Evolutionary conservation across 2,329 filamentous ascomycete genomes (phyloP).

Genomic region (Tolypocladium inflatum): DNA sequence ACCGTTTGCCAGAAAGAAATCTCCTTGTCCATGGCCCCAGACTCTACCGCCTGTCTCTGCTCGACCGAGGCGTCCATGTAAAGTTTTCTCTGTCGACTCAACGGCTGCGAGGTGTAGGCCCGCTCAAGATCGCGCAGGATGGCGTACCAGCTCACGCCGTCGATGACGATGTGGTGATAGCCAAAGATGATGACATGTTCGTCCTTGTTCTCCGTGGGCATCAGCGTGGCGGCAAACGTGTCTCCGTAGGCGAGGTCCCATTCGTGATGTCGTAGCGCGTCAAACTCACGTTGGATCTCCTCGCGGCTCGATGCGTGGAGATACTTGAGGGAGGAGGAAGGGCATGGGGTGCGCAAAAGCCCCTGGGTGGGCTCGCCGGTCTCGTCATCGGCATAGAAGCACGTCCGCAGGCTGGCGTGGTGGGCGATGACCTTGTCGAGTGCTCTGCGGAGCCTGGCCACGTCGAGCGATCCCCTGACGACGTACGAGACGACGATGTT

Average conservation of each 20-base stretch:
- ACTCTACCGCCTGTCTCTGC: not conserved
- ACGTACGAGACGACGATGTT: slow-evolving; percentile 6
- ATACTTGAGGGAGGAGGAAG: slow-evolving; percentile 10
- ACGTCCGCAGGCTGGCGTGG: slow-evolving; percentile 12
- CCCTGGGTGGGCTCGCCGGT: not conserved
- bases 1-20: not conserved
- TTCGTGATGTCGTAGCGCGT: slow-evolving; percentile 15
- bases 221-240: slow-evolving; percentile 15
- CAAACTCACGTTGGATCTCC: slow-evolving; percentile 15
- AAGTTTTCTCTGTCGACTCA: slow-evolving; percentile 9
- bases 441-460: slow-evolving; percentile 7
- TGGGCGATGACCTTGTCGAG: slow-evolving; percentile 6
- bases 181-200: slow-evolving; percentile 32
- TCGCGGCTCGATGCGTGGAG: slow-evolving; percentile 13
- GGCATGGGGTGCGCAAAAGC: not conserved
- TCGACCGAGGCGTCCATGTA: not conserved
- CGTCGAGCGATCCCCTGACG: slow-evolving; percentile 6
- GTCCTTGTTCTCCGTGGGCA: slow-evolving; percentile 22
- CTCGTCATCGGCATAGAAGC: slow-evolving; percentile 8
- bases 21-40: not conserved
- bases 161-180: slow-evolving; percentile 42
- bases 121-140: slow-evolving; percentile 33
- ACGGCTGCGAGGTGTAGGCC: slow-evolving; percentile 19
- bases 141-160: slow-evolving; percentile 34
- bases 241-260: slow-evolving; percentile 29